These are phyloP conservation scores for Phytophthora brassicae DNA, from an alignment of 352 stramenopile species.

Conservation along the genomic window DNA sequence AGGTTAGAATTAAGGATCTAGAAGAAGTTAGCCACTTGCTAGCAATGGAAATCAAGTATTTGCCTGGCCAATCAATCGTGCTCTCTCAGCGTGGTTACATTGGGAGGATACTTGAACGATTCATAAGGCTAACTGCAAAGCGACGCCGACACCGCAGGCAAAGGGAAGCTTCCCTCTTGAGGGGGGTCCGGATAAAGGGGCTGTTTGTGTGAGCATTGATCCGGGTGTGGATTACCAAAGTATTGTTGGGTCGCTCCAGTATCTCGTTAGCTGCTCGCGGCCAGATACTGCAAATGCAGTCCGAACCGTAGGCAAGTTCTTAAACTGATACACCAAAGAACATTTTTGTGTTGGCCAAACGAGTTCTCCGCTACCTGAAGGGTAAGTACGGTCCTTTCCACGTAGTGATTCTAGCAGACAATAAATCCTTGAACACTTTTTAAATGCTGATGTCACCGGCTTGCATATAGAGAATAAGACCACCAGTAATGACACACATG, in stretches of 20 bases:
- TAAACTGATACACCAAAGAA: slow-evolving; percentile 8
- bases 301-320: slow-evolving; percentile 6
- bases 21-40: slow-evolving; percentile 6
- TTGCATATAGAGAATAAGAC: too few species aligned
- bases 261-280: neutral
- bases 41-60: slow-evolving; percentile 1
- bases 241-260: neutral
- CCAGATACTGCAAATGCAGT: slow-evolving; percentile 14
- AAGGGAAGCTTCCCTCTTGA: slow-evolving; percentile 1
- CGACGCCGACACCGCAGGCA: neutral
- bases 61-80: neutral
- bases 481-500: too few species aligned
- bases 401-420: too few species aligned
- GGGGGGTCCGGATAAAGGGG: neutral
- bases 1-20: slow-evolving; percentile 8
- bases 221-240: neutral
- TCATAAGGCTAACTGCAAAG: slow-evolving; percentile 6
- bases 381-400: too few species aligned
- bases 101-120: neutral
- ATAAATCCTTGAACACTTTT: too few species aligned
- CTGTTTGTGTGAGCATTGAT: slow-evolving; percentile 10
- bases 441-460: too few species aligned
- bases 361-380: slow-evolving; percentile 9
- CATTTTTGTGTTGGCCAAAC: slow-evolving; percentile 11
- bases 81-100: slow-evolving; percentile 1